A percentile compares a stretch with the other conserved stretches of the same genome.
Evolutionary conservation across 805 yeast genomes (phyloP).

Genomic region (Hanseniaspora taiwanica): DNA sequence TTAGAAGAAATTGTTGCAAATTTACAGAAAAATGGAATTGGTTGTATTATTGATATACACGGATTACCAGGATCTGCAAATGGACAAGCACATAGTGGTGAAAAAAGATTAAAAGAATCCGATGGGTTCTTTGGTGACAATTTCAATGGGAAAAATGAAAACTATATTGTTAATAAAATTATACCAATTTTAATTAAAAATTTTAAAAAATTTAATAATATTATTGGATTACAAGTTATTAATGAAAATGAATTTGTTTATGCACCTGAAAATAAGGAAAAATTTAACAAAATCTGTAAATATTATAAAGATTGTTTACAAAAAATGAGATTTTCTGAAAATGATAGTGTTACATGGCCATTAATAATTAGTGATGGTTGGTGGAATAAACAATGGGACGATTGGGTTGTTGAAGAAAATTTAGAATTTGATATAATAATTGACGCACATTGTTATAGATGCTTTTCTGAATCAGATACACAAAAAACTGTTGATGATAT

Average conservation of each 20-base stretch:
- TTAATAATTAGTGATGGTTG: conserved; percentile 85
- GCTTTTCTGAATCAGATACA: conserved; percentile 68
- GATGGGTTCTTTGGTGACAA: conserved; percentile 49
- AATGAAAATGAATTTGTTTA: conserved; percentile 63
- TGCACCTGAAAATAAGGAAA: conserved; percentile 28
- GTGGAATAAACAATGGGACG: conserved; percentile 73
- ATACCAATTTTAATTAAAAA: conserved; percentile 52
- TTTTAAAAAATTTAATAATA: conserved; percentile 43
- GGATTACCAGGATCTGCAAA: conserved; percentile 92
- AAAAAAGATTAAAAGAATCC: conserved; percentile 18
- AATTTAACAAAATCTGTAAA: conserved; percentile 27
- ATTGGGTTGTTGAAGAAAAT: conserved; percentile 36
- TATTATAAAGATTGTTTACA: conserved; percentile 57
- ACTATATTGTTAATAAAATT: conserved; percentile 32
- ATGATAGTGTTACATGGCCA: conserved; percentile 42
- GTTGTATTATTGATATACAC: conserved; percentile 73
- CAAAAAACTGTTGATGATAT: conserved; percentile 50
- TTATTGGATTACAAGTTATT: conserved; percentile 72
- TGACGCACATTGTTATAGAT: conserved; percentile 78
- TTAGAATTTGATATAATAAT: conserved; percentile 49
- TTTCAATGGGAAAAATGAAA: conserved; percentile 23
- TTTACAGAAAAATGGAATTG: conserved; percentile 52
- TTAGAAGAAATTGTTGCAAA: conserved; percentile 41
- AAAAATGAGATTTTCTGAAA: conserved; percentile 35
- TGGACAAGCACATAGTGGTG: conserved; percentile 73